These are phyloP conservation scores for Trichoderma harzianum DNA, from an alignment of 2,329 filamentous ascomycete genomes.

Conservation along the genomic window DNA sequence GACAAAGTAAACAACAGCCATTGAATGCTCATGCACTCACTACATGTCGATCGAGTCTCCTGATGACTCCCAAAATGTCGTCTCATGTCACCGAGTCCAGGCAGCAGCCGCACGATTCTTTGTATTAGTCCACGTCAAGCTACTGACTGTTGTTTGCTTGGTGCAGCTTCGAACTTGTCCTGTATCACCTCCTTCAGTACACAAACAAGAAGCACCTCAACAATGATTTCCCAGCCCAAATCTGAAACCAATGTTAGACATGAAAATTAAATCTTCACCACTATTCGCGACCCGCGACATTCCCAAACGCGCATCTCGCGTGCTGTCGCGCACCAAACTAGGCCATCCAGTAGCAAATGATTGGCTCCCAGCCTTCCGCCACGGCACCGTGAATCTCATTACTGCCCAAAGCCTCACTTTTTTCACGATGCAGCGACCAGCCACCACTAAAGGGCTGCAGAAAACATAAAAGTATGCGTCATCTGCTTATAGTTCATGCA, in stretches of 20 bases:
- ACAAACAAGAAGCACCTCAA: background rate
- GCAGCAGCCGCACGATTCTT: background rate
- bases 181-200: background rate
- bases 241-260: background rate
- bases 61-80: background rate
- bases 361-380: background rate
- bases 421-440: background rate
- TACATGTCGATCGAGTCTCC: background rate
- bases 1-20: background rate
- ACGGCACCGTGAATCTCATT: constrained; percentile 8
- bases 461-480: background rate
- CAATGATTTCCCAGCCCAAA: background rate
- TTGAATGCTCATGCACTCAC: fast-evolving
- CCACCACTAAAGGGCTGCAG: background rate
- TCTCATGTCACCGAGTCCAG: background rate
- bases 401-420: constrained; percentile 7
- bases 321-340: constrained; percentile 5
- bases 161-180: background rate
- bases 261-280: background rate
- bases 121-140: background rate
- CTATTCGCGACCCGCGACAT: background rate
- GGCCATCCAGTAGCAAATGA: background rate
- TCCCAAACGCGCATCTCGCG: constrained; percentile 13
- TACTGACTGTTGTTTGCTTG: background rate
- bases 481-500: constrained; percentile 7